These are phyloP conservation scores for Aspergillus sp. DNA, from an alignment of 2,329 filamentous ascomycete genomes.

Conservation along the genomic window DNA sequence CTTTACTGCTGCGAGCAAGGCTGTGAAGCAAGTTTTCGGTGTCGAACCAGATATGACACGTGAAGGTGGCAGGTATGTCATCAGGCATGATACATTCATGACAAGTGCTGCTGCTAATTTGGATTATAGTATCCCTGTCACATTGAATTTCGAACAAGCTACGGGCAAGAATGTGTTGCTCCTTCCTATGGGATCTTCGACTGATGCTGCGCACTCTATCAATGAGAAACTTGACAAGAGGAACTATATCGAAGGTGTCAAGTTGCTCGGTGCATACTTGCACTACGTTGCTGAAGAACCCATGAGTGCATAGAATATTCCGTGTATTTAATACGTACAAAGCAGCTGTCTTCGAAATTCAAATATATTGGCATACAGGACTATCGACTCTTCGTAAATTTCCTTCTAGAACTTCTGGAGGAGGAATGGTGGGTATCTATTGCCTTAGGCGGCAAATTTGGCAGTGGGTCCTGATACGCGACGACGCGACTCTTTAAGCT, in stretches of 20 bases:
- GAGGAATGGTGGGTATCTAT: background rate
- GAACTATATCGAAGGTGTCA: slow-evolving; percentile 98
- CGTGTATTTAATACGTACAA: background rate
- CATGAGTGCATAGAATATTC: slow-evolving; percentile 24
- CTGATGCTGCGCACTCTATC: slow-evolving; percentile 92
- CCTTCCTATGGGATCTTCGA: slow-evolving; percentile 94
- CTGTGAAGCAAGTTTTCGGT: slow-evolving; percentile 91
- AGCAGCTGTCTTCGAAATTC: background rate
- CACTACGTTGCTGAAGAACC: slow-evolving; percentile 94
- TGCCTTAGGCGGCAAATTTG: background rate
- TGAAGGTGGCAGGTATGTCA: slow-evolving; percentile 86
- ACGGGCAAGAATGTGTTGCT: slow-evolving; percentile 96
- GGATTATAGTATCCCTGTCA: slow-evolving; percentile 77
- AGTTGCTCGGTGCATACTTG: slow-evolving; percentile 87
- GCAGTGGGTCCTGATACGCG: background rate
- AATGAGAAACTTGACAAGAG: slow-evolving; percentile 96
- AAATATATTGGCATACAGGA: background rate
- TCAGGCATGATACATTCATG: slow-evolving; percentile 86
- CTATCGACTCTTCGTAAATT: background rate
- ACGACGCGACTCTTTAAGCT: background rate
- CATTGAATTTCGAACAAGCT: slow-evolving; percentile 92
- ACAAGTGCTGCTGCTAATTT: slow-evolving; percentile 90
- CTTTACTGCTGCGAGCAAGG: slow-evolving; percentile 88
- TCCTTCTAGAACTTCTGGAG: background rate
- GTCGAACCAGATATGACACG: slow-evolving; percentile 91